Percentiles rank a stretch among this genome's conserved stretches.
Evolutionary conservation across 495 filamentous ascomycete genomes (phyloP).

Genomic region (Penicillium coprophilum): DNA sequence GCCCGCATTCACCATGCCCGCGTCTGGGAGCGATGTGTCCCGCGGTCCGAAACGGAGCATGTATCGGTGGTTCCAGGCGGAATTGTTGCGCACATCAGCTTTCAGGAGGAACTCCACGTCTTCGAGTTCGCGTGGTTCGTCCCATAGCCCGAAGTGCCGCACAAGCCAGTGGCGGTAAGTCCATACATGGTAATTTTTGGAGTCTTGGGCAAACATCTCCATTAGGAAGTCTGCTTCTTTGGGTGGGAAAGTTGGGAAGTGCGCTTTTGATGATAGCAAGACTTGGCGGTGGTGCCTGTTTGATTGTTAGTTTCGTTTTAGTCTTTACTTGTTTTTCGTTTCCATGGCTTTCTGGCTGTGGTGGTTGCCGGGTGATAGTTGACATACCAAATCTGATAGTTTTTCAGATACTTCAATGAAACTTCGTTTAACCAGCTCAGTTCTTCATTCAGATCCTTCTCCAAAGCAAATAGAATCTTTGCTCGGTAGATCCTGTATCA

Average conservation of each 20-base stretch:
- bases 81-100: slow-evolving; percentile 88
- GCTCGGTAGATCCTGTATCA: slow-evolving; percentile 76
- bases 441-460: slow-evolving; percentile 67
- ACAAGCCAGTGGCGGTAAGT: slow-evolving; percentile 93
- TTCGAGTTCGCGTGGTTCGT: slow-evolving; percentile 61
- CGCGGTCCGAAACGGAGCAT: slow-evolving; percentile 77
- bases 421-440: slow-evolving; percentile 81
- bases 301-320: slow-evolving; percentile 12
- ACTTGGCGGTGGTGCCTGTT: slow-evolving; percentile 84
- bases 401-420: slow-evolving; percentile 82
- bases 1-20: slow-evolving; percentile 46
- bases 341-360: not conserved
- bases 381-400: slow-evolving; percentile 88
- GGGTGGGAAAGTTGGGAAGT: slow-evolving; percentile 55
- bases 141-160: slow-evolving; percentile 73
- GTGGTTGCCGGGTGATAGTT: not conserved
- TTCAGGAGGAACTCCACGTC: slow-evolving; percentile 68
- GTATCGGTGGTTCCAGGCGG: slow-evolving; percentile 95
- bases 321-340: not conserved
- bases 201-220: slow-evolving; percentile 78
- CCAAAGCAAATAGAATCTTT: slow-evolving; percentile 65
- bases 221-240: slow-evolving; percentile 74
- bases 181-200: slow-evolving; percentile 99
- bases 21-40: slow-evolving; percentile 29
- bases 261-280: slow-evolving; percentile 59